Evolutionary conservation across 768 basidiomycete genomes (phyloP), one percentile per base, ranked within the genome.

Genomic region (Phallus indusiatus): DNA sequence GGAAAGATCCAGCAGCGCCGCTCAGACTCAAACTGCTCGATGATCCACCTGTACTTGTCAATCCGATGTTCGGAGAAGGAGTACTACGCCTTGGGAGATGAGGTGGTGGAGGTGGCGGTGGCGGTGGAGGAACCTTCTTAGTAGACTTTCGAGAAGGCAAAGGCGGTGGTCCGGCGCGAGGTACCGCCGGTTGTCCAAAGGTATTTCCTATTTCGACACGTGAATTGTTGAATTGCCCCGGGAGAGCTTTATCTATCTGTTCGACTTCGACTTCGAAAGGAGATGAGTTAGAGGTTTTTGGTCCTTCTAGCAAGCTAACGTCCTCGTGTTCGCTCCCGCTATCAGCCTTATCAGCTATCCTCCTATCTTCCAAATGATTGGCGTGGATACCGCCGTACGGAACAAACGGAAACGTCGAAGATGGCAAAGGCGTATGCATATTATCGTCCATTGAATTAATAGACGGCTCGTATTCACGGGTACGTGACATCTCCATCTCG

Each of bases 311-410:
- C 49, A 20, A 24, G 28, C 22, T 59, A 16, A 50, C 57, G 33
- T 59, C 57, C 17, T 59, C 57, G 4, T 59, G 47, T 12, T 59
- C 57, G 5, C 49, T 59, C 47, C 18, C 17, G 16, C 24, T 20
- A 57, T 57, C 47, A 24, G 33, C 49, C 18, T 52, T 35, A 20
- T 59, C 49, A 2, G 37, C 24, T n/a, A 36, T 17, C 14, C 50
- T 52, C 28, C 49, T 35, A 28, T 48, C 37, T 28, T 52, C 50
- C 9, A 75, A 66, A 57, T 80, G 71, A 34, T n/a, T n/a, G n/a
- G n/a, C n/a, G n/a, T 79, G 74, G 62, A 74, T 71, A 56, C 72
- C 74, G 46, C 73, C 72, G 54, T 78, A 76, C 46, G 79, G 77
- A 53, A 77, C 76, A 18, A 81, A 78, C n/a, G 78, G 37, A 11